These are phyloP conservation scores for Lactarius sanguifluus DNA, from an alignment of 768 basidiomycete genomes.

Conservation along the genomic window DNA sequence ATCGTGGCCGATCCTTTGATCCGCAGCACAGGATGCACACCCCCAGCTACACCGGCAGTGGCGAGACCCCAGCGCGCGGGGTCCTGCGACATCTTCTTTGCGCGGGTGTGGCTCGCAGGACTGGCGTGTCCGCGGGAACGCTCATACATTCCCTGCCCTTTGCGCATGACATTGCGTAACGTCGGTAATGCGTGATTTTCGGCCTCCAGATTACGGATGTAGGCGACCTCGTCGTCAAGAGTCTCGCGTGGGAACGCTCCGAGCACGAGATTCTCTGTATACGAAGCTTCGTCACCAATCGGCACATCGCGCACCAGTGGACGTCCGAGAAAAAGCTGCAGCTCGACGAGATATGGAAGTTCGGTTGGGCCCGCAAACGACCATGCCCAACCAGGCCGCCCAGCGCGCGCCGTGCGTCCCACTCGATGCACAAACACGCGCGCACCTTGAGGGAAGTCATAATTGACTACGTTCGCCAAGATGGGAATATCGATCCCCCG, in stretches of 20 bases:
- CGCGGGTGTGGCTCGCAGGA: slow-evolving; percentile 78
- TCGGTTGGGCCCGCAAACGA: slow-evolving; percentile 86
- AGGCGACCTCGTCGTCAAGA: slow-evolving; percentile 84
- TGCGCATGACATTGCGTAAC: slow-evolving; percentile 78
- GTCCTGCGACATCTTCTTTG: slow-evolving; percentile 79
- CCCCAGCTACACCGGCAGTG: slow-evolving; percentile 50
- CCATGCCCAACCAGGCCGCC: slow-evolving; percentile 95
- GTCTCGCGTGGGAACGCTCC: slow-evolving; percentile 79
- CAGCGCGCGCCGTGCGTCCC: slow-evolving; percentile 94
- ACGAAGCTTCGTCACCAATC: slow-evolving; percentile 52
- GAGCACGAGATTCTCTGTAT: slow-evolving; percentile 71
- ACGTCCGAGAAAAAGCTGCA: slow-evolving; percentile 88
- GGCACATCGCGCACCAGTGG: slow-evolving; percentile 60
- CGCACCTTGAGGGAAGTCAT: slow-evolving; percentile 94
- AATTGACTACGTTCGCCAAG: slow-evolving; percentile 95
- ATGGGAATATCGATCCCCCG: slow-evolving; percentile 98
- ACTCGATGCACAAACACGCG: slow-evolving; percentile 96
- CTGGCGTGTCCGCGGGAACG: slow-evolving; percentile 90
- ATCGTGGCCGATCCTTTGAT: slow-evolving; percentile 39
- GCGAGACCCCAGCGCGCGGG: slow-evolving; percentile 69
- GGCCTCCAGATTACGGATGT: slow-evolving; percentile 63
- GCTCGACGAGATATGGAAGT: slow-evolving; percentile 85
- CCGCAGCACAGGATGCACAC: slow-evolving; percentile 69
- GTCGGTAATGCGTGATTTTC: slow-evolving; percentile 61
- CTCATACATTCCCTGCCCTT: slow-evolving; percentile 93